These are phyloP conservation scores for Clavispora vitiphila DNA, from an alignment of 805 yeast species.

Conservation along the genomic window DNA sequence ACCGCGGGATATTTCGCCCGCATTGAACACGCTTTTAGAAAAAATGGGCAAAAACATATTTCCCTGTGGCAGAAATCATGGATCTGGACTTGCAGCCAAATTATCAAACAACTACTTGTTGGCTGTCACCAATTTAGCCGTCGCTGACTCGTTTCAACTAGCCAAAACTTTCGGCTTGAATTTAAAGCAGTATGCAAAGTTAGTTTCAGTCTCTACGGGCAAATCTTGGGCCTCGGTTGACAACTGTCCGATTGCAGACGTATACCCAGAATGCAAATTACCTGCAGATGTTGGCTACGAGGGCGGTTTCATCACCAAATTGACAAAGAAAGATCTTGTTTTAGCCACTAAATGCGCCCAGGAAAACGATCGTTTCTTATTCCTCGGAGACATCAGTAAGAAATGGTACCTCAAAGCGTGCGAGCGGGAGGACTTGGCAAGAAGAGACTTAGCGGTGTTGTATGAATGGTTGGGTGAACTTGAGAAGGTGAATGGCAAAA, in stretches of 20 bases:
- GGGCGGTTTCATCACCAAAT: constrained; percentile 48
- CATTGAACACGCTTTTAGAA: constrained; percentile 25
- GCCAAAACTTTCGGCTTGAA: constrained; percentile 47
- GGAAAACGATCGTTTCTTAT: constrained; percentile 30
- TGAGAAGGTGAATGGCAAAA: constrained; percentile 16
- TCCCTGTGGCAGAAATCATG: constrained; percentile 45
- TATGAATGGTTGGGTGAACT: constrained; percentile 40
- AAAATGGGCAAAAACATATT: constrained; percentile 47
- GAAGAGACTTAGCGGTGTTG: constrained; percentile 38
- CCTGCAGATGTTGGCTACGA: constrained; percentile 43
- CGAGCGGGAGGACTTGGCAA: constrained; percentile 35
- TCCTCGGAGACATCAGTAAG: constrained; percentile 33
- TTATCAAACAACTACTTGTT: constrained; percentile 49
- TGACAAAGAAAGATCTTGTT: constrained; percentile 40
- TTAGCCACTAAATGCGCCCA: constrained; percentile 38
- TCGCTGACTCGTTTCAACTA: constrained; percentile 50
- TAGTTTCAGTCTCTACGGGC: constrained; percentile 49
- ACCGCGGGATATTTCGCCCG: constrained; percentile 24
- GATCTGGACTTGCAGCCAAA: constrained; percentile 52
- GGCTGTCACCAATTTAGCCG: constrained; percentile 50
- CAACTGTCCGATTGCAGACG: constrained; percentile 50
- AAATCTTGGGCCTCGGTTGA: constrained; percentile 52
- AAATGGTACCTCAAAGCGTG: constrained; percentile 42
- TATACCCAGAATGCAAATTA: constrained; percentile 33
- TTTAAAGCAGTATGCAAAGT: constrained; percentile 41